Base-by-base conservation (phyloP, 2,329 filamentous ascomycete genomes). In the Zymoseptoria tritici region DNA sequence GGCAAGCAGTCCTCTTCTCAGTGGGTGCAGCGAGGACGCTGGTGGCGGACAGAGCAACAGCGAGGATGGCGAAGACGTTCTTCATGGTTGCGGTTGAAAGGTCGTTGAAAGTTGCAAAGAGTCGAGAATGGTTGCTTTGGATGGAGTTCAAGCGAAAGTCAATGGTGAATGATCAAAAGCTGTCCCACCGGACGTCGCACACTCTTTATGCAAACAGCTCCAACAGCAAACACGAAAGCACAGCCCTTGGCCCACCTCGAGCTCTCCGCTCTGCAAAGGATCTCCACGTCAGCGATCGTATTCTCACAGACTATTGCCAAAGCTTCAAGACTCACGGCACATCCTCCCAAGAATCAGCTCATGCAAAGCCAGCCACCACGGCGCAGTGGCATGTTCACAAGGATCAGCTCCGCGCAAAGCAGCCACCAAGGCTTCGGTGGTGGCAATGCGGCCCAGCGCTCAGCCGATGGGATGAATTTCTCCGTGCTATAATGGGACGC, bases 11-110 rank as follows among this genome's bases (percentile, higher is more conserved):
- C 36, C 36, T 42, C 36, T 42, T 42, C 36, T 42, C 36, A 42
- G 36, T 52, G n/a, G 61, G 63, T n/a, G 52, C 49, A 49, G 63
- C 63, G 22, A 65, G 9, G 16, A 56, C 61, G 26, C 55, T 55
- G n/a, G 57, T 52, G 46, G 58, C 55, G 9, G 60, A 56, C 19
- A 65, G 56, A 29, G 57, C 55, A 16, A 59, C 49, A 9, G 61
- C 61, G 52, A 65, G 21, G 54, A 65, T 42, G 4, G 59, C 52
- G 22, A 58, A 36, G 51, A 55, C 36, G 54, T 49, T 54, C 61
- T 65, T 65, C 63, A 65, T 65, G 19, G 26, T 64, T 52, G 20
- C 26, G 46, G 46, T n/a, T 9, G 9, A 20, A 52, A 6, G 53
- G 16, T 46, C 26, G 19, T 22, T 51, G 19, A n/a, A 42, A 31